Percentiles rank a stretch among this genome's conserved stretches.
These are phyloP conservation scores for Fagopyrum esculentum DNA, from an alignment of 148 eudicot genomes.

Conservation along the genomic window DNA sequence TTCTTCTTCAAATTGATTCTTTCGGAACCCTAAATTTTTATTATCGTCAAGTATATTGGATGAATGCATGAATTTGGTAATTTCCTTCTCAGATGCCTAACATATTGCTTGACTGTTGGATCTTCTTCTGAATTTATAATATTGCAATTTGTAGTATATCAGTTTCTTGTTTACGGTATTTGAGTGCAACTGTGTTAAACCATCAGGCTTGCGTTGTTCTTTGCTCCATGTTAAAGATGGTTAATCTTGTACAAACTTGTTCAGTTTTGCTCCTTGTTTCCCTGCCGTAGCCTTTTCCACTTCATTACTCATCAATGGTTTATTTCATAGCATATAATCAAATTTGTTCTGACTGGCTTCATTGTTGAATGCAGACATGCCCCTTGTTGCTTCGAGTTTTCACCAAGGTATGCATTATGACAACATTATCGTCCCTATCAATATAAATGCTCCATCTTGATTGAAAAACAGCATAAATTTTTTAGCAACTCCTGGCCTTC, in stretches of 20 bases:
- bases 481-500: background rate
- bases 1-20: background rate
- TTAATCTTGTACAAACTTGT: background rate
- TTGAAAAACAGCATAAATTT: background rate
- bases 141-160: background rate
- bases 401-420: slow-evolving; percentile 29
- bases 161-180: background rate
- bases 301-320: background rate
- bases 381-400: slow-evolving; percentile 42
- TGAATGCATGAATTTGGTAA: background rate
- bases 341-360: slow-evolving; percentile 1
- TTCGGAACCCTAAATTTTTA: background rate
- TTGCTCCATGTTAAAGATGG: background rate
- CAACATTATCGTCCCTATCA: background rate
- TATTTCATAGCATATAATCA: background rate
- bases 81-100: background rate
- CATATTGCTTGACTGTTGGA: background rate
- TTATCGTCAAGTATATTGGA: background rate
- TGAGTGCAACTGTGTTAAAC: background rate
- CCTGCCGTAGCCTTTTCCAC: background rate
- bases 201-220: background rate
- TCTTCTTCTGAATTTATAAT: background rate
- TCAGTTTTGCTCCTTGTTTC: background rate
- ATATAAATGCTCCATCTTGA: background rate
- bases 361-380: slow-evolving; percentile 32